These are phyloP conservation scores for Podospora sp. DNA, from an alignment of 495 filamentous ascomycete species.

Conservation along the genomic window DNA sequence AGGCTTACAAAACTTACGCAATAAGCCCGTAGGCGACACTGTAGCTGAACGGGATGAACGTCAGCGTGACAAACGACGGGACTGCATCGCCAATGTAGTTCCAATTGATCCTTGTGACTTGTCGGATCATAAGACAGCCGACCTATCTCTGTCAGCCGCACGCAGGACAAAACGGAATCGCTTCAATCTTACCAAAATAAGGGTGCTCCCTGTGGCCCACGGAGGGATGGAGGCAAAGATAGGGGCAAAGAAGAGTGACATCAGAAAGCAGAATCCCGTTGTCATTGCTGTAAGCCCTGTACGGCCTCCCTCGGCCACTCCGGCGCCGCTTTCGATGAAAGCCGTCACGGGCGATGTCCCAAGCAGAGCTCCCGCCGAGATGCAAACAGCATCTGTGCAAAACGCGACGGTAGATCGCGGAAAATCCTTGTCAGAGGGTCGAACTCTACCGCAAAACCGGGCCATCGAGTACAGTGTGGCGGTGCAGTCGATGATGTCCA, in stretches of 20 bases:
- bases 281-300: constrained; percentile 77
- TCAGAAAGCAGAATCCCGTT: constrained; percentile 74
- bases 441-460: constrained; percentile 68
- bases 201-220: constrained; percentile 80
- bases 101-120: constrained; percentile 58
- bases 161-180: background rate
- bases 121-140: constrained; percentile 60
- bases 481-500: constrained; percentile 73
- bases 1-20: constrained; percentile 51
- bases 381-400: constrained; percentile 66
- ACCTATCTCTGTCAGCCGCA: constrained; percentile 37
- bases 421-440: constrained; percentile 62
- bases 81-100: constrained; percentile 67
- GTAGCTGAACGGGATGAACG: constrained; percentile 81
- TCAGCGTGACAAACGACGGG: constrained; percentile 77
- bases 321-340: constrained; percentile 81
- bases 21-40: constrained; percentile 80
- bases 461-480: constrained; percentile 80
- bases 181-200: constrained; percentile 63
- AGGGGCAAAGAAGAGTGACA: constrained; percentile 79
- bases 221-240: constrained; percentile 82
- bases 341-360: constrained; percentile 77
- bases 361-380: constrained; percentile 75
- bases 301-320: constrained; percentile 78
- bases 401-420: constrained; percentile 68